Conservation (phyloP, 108 stramenopile species). For the Nitzschia putrida region DNA sequence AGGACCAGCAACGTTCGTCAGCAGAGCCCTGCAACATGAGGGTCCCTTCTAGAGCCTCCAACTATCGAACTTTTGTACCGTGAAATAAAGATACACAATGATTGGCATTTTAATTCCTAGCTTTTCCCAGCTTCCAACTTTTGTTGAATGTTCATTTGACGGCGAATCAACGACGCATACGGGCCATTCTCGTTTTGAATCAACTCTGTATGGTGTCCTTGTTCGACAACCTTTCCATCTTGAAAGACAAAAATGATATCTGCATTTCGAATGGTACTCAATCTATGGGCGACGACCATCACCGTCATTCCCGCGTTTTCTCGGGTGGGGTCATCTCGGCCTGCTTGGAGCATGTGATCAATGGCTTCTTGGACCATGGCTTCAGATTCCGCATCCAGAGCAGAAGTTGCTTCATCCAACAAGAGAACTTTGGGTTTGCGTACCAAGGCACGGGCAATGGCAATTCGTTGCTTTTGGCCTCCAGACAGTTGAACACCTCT, state of each 20-base stretch:
- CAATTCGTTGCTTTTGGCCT: slow-evolving; percentile 81
- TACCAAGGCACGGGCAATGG: slow-evolving; percentile 83
- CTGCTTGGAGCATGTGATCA: slow-evolving; percentile 63
- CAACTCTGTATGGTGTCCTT: slow-evolving; percentile 87
- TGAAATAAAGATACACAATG: no score
- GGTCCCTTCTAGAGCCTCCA: no score
- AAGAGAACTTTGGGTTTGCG: slow-evolving; percentile 54
- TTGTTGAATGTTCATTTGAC: slow-evolving; percentile 55
- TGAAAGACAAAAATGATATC: slow-evolving; percentile 91
- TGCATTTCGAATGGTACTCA: slow-evolving; percentile 84
- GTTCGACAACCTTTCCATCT: slow-evolving; percentile 79
- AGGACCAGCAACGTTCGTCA: no score
- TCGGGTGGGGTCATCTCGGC: slow-evolving; percentile 24
- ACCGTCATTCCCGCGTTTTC: slow-evolving; percentile 63
- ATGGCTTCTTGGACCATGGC: slow-evolving; percentile 79
- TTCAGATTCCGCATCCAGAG: slow-evolving; percentile 66
- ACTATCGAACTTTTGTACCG: no score
- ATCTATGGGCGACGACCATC: slow-evolving; percentile 91
- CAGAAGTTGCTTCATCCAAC: slow-evolving; percentile 53
- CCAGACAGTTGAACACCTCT: slow-evolving; percentile 69
- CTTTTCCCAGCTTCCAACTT: slow-evolving; percentile 29
- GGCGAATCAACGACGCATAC: slow-evolving; percentile 63
- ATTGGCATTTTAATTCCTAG: no score
- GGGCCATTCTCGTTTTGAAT: slow-evolving; percentile 59
- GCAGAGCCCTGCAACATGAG: no score